Conservation (phyloP, 352 stramenopile genomes). For the Pythium myriotylum region DNA sequence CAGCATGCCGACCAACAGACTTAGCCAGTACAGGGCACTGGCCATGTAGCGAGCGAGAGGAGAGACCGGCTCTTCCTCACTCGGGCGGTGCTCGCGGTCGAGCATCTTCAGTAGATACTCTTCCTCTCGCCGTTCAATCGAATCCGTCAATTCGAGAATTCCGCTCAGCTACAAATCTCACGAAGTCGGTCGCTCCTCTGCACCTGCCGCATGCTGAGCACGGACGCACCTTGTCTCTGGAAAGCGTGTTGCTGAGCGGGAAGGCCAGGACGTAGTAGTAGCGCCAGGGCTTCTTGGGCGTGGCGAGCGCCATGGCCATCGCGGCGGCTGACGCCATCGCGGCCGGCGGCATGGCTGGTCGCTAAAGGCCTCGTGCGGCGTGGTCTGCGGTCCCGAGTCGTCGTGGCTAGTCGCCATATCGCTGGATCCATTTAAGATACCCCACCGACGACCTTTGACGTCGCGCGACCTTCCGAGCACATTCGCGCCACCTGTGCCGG, state of each 20-base stretch:
- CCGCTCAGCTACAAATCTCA: constrained; percentile 36
- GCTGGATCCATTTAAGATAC: too few relatives aligned
- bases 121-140: constrained; percentile 54
- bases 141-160: constrained; percentile 48
- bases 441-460: constrained; percentile 27
- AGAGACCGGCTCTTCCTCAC: neutral
- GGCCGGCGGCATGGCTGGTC: constrained; percentile 3
- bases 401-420: neutral
- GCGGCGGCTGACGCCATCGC: constrained; percentile 9
- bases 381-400: too few relatives aligned
- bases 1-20: neutral
- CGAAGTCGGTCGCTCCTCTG: too few relatives aligned
- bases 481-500: constrained; percentile 3
- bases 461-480: constrained; percentile 35
- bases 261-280: constrained; percentile 72
- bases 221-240: constrained; percentile 50
- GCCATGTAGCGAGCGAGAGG: constrained; percentile 16
- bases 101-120: constrained; percentile 48
- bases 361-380: too few relatives aligned
- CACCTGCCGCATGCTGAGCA: too few relatives aligned
- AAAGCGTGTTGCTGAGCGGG: constrained; percentile 36
- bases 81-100: constrained; percentile 25
- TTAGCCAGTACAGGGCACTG: neutral
- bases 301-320: constrained; percentile 8
- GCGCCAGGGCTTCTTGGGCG: constrained; percentile 62